A percentile compares a stretch with the other conserved stretches of the same genome.
Evolutionary conservation across 2,329 filamentous ascomycete species (phyloP).

Genomic region (Elsinoe australis): DNA sequence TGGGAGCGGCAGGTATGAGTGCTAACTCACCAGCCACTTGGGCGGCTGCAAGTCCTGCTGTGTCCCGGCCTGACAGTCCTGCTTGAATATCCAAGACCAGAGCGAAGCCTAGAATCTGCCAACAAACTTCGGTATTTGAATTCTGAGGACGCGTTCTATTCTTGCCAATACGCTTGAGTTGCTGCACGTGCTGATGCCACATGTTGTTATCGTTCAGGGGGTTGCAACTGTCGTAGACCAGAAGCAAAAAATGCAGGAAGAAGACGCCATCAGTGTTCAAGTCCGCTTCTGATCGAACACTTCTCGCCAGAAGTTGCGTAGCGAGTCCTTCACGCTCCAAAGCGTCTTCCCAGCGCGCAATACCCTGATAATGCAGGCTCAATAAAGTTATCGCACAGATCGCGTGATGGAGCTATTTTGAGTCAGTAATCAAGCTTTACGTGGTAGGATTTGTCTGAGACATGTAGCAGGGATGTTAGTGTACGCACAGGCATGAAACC

Average conservation of each 20-base stretch:
- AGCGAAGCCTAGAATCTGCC: conserved; percentile 48
- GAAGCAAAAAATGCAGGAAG: conserved; percentile 49
- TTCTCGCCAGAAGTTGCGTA: conserved; percentile 28
- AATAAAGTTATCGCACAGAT: conserved; percentile 52
- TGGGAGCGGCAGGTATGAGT: neutral
- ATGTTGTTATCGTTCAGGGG: conserved; percentile 42
- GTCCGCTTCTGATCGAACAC: conserved; percentile 43
- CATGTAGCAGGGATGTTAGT: neutral
- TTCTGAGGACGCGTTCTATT: conserved; percentile 35
- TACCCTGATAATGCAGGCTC: conserved; percentile 42
- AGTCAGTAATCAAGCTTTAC: conserved; percentile 14
- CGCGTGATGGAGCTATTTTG: conserved; percentile 46
- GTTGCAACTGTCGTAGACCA: conserved; percentile 48
- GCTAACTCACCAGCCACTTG: conserved; percentile 3
- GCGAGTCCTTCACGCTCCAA: conserved; percentile 50
- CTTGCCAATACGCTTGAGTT: conserved; percentile 43
- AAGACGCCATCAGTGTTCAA: conserved; percentile 51
- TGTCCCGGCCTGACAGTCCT: conserved; percentile 33
- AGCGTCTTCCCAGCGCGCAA: conserved; percentile 40
- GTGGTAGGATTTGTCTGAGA: neutral
- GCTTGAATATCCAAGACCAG: conserved; percentile 50
- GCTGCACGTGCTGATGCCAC: conserved; percentile 49
- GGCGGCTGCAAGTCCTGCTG: neutral
- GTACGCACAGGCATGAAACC: conserved; percentile 45
- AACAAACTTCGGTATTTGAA: conserved; percentile 39